Base-by-base conservation (phyloP, 345 rosid species). In the Garcia nutans region DNA sequence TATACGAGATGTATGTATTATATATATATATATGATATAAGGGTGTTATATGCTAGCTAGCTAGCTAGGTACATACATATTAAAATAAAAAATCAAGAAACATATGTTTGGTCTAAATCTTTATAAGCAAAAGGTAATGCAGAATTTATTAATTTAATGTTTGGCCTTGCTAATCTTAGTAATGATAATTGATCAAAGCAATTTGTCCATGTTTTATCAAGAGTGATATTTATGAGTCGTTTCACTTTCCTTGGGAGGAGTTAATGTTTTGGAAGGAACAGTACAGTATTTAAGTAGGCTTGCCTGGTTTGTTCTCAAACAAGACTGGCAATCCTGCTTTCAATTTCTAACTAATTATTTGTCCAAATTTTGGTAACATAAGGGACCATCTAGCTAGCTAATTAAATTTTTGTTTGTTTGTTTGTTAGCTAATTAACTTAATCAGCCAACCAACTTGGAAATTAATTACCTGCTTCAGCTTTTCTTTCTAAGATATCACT, bases 321-420 rank as follows among this genome's bases (percentile, higher is more conserved):
- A 28, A 49, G 60, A 37, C 24, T 60, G 31, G 60, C 75, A 72
- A 16, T 28, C 65, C 31, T 41, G 22, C 10, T 45, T 61, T 54
- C 28, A 41, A 22, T 12, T 16, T 19, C 76, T 56, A 47, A 19
- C 68, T 73, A 10, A 56, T 73, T 74, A 24, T 65, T 54, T 54
- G 71, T 41, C 24, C 72, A 54, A 37, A n/a, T 1, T 56, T 16
- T 22, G 54, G n/a, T 69, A 15, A 26, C 72, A 57, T 52, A 22
- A 41, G 76, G 76, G 28, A 47, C 76, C 42, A 13, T 19, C 44
- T 37, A 23, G n/a, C 65, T 57, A 28, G 41, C 37, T 6, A 33
- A 62, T 62, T 28, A 12, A 1, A 11, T 6, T 19, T 2, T 31
- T 31, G 15, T 33, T 31, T 55, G 59, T 16, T 55, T 16, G 22